These are phyloP conservation scores for Tanacetum coccineum DNA, from an alignment of 129 eudicot genomes.

Conservation along the genomic window DNA sequence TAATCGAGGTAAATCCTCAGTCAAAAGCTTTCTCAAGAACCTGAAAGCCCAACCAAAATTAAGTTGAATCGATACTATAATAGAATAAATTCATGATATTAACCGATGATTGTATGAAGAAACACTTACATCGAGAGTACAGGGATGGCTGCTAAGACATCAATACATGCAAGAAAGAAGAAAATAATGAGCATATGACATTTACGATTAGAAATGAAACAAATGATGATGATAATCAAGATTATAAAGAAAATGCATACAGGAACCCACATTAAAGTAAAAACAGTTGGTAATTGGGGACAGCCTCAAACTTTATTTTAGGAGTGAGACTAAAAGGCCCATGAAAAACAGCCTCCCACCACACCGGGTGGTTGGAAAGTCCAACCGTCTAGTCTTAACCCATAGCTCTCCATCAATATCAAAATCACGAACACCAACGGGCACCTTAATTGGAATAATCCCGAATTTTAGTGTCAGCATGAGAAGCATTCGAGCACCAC, in stretches of 20 bases:
- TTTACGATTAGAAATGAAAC: background rate
- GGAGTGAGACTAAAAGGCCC: conserved; percentile 99
- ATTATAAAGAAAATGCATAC: conserved; percentile 36
- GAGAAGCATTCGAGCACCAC: conserved; percentile 92
- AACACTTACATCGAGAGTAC: conserved; percentile 90
- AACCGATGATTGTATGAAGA: background rate
- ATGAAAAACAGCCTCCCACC: conserved; percentile 85
- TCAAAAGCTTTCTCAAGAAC: conserved; percentile 86
- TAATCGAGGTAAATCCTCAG: conserved; percentile 80
- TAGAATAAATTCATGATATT: too few relatives aligned
- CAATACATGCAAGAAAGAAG: conserved; percentile 37
- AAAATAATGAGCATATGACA: conserved; percentile 1
- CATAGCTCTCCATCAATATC: conserved; percentile 98
- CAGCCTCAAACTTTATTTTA: conserved; percentile 66
- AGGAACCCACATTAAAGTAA: conserved; percentile 87
- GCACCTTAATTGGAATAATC: conserved; percentile 72
- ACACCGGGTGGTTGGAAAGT: conserved; percentile 80
- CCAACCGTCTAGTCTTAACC: too few relatives aligned
- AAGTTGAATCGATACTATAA: background rate
- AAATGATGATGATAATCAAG: background rate
- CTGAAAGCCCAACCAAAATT: conserved; percentile 30
- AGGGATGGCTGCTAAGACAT: conserved; percentile 70
- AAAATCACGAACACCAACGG: conserved; percentile 79
- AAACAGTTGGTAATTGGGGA: conserved; percentile 89
- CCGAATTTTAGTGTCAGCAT: conserved; percentile 75